Conservation (phyloP, 2,329 filamentous ascomycete genomes). For the Arthrobotrys sphaeroides region DNA sequence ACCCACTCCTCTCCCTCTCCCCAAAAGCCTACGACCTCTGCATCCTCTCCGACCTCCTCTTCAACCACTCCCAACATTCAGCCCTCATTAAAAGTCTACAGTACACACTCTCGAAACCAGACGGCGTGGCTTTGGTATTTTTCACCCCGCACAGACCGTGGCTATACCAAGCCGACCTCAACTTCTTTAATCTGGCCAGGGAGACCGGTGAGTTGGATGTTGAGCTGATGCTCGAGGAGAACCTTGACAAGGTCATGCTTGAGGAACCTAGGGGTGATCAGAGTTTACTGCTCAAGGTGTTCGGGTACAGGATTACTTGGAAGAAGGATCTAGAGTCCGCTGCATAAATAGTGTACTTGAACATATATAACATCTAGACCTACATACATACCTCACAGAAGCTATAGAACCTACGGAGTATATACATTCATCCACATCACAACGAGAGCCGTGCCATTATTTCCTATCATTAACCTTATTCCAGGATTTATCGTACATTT, state of each 20-base stretch:
- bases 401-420: neutral
- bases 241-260: slow-evolving; percentile 87
- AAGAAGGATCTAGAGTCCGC: no score
- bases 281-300: slow-evolving; percentile 59
- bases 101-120: slow-evolving; percentile 70
- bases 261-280: slow-evolving; percentile 83
- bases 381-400: neutral
- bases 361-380: neutral
- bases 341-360: neutral
- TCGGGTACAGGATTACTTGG: slow-evolving; percentile 41
- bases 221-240: slow-evolving; percentile 80
- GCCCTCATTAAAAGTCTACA: slow-evolving; percentile 78
- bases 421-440: no score
- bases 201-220: slow-evolving; percentile 75
- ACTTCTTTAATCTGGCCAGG: slow-evolving; percentile 81
- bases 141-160: slow-evolving; percentile 95
- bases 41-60: slow-evolving; percentile 87
- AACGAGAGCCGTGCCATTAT: slow-evolving; percentile 1
- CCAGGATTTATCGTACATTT: slow-evolving; percentile 7
- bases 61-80: slow-evolving; percentile 86
- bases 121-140: slow-evolving; percentile 79
- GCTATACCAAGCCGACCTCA: slow-evolving; percentile 83
- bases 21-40: slow-evolving; percentile 76
- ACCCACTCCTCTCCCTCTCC: slow-evolving; percentile 70
- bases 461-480: neutral